Base-by-base conservation (phyloP, 2,329 filamentous ascomycete genomes). In the Hypomyces rosellus region DNA sequence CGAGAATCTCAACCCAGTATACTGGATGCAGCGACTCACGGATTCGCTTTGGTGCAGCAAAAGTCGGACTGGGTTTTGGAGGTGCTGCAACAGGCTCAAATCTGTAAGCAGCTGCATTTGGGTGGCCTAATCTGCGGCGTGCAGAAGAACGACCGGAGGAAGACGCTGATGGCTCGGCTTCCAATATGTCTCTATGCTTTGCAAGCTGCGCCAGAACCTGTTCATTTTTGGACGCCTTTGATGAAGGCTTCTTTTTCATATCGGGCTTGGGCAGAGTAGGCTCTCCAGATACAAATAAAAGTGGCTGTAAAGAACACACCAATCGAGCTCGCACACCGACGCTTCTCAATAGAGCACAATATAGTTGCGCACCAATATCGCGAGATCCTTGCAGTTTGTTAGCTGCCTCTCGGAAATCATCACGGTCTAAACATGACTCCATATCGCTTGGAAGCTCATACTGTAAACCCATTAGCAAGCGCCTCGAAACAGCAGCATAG, bases 1-100 rank as follows among this genome's bases (percentile, higher is more conserved):
- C 91, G 56, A 96, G 88, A 3, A 89, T 85, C 69, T 99, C 93
- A 1, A 96, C 85, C 93, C 93, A 99, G 64, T 90, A 97, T 3
- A 97, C 77, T 0, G 93, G 93, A 60, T 85, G 88, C 0, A 80
- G 68, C 0, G 89, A 91, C 61, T 92, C 88, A 20, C 76, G 77
- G 11, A 86, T 78, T 13, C 63, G 69, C 48, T 69, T 71, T 11
- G 63, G 69, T 46, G 57, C 60, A 20, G 63, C 68, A 61, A 63
- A 66, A 22, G 55, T 57, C 37, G 60, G 59, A n/a, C 62, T 61
- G 1, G 64, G 55, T 1, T 58, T 57, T 1, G 65, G 72, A 11
- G 68, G 65, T 13, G 72, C 68, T 34, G 65, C 64, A 20, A 69
- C 66, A 11, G 78, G 78, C 38, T 65, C 63, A 30, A 80, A 65